Base-by-base conservation (phyloP, 129 eudicot species). In the Deinandra increscens region DNA sequence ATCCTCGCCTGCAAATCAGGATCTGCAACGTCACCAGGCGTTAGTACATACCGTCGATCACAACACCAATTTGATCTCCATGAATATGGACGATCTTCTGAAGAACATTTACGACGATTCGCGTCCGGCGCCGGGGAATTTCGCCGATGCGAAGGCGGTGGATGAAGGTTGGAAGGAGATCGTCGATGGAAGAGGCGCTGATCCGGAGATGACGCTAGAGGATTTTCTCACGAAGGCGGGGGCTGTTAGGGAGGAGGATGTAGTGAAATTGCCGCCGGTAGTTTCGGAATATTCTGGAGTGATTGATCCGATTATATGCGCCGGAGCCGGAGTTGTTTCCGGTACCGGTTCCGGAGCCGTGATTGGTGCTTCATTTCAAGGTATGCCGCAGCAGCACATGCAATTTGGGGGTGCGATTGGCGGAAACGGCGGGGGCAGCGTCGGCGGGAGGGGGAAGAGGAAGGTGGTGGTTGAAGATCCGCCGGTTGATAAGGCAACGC, bases 401-500 rank as follows among this genome's bases (percentile, higher is more conserved):
- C 79, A 81, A 33, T 82, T 80, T 72, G 85, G 81, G 60, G 73
- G 68, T 61, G 90, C 76, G 55, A 69, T 72, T 64, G 75, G 64
- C 14, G 37, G 66, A 18, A 44, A 34, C 7, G 68, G 29, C 12
- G 65, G 62, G 0, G 45, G 74, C 38, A 78, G 82, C 45, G 82
- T 75, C 50, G 68, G 66, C 9, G 84, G 80, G 56, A 84, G 82
- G 15, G 82, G 96, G 43, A 86, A 88, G 70, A 82, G 84, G 80
- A 80, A 86, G 79, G 81, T 88, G 67, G 83, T 75, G 80, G 85
- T 82, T 49, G 96, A 86, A 75, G 93, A 89, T 49, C 72, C 72
- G 74, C 88, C 88, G 67, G 81, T 86, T 22, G 96, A 89, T 19
- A 89, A 81, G 84, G 93, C 96, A 1, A 86, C 96, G 0, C 96